Evolutionary conservation across 1,139 yeast species (phyloP).

Genomic region (Nakaseomyces kungkrabaensis): DNA sequence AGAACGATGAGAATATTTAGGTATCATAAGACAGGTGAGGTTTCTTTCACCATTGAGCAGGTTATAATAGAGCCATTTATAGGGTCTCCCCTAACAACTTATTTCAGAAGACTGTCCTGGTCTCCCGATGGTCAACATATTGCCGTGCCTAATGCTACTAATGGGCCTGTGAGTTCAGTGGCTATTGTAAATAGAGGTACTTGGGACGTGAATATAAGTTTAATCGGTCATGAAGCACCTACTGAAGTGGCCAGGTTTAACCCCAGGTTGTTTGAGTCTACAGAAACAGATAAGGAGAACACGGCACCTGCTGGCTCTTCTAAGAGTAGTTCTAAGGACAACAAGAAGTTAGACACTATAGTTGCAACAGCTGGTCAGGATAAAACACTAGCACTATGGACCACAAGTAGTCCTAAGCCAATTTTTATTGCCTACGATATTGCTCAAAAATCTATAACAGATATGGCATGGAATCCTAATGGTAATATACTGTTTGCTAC

Average conservation of each 20-base stretch:
- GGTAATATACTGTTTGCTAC: slow-evolving; percentile 65
- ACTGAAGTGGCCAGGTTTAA: slow-evolving; percentile 89
- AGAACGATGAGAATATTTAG: slow-evolving; percentile 80
- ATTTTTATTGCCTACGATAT: slow-evolving; percentile 56
- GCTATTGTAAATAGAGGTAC: slow-evolving; percentile 82
- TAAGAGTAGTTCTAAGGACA: slow-evolving; percentile 7
- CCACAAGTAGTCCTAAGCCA: slow-evolving; percentile 51
- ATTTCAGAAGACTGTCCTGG: slow-evolving; percentile 90
- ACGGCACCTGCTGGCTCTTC: slow-evolving; percentile 2
- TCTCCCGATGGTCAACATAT: slow-evolving; percentile 96
- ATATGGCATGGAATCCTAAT: slow-evolving; percentile 67
- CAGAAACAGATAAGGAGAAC: slow-evolving; percentile 5
- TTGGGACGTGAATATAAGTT: slow-evolving; percentile 82
- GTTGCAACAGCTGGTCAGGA: slow-evolving; percentile 79
- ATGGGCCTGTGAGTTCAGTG: slow-evolving; percentile 89
- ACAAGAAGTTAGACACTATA: slow-evolving; percentile 33
- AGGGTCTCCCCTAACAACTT: slow-evolving; percentile 85
- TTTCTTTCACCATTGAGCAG: slow-evolving; percentile 79
- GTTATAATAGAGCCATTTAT: slow-evolving; percentile 74
- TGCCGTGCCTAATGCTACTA: slow-evolving; percentile 94
- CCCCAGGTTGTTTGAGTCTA: slow-evolving; percentile 49
- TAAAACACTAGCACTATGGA: slow-evolving; percentile 61
- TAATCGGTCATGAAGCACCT: slow-evolving; percentile 94
- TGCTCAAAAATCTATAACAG: slow-evolving; percentile 55
- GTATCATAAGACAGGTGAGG: slow-evolving; percentile 67